phyloP scores from a whole-genome alignment of 1,284 basidiomycete species.

The Boletus mariae region DNA sequence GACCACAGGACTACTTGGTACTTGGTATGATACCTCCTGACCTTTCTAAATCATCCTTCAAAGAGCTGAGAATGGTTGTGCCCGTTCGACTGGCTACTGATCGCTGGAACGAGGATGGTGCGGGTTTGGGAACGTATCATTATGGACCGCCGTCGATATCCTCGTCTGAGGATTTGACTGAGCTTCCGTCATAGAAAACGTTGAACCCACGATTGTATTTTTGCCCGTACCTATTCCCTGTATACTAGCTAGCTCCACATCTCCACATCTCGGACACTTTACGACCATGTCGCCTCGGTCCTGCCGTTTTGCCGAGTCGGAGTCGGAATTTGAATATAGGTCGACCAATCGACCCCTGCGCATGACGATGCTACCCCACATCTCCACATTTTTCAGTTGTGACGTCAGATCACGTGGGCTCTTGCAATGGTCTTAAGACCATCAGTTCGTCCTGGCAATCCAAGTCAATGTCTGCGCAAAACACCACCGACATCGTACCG shows the following conservation, averaged over 20 bases:
- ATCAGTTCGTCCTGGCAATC: conserved; percentile 1
- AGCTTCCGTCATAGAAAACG: conserved; percentile 1
- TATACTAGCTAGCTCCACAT: no score
- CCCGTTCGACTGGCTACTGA: conserved; percentile 69
- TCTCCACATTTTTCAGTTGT: no score
- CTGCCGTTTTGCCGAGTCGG: no score
- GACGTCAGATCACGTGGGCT: conserved; percentile 31
- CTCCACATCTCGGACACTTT: no score
- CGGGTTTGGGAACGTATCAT: conserved; percentile 28
- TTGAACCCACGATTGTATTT: neutral
- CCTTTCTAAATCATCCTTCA: conserved; percentile 50
- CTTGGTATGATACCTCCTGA: conserved; percentile 58
- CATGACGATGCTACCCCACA: no score
- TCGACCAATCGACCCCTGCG: no score
- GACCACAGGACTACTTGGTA: conserved; percentile 56
- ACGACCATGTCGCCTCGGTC: no score
- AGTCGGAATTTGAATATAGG: no score
- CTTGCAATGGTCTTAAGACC: neutral
- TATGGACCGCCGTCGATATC: conserved; percentile 28
- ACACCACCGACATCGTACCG: neutral
- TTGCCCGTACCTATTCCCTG: neutral
- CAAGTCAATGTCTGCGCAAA: neutral
- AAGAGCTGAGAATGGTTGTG: conserved; percentile 53
- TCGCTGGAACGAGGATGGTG: conserved; percentile 46
- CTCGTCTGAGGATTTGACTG: conserved; percentile 28